Evolutionary conservation across 495 filamentous ascomycete species (phyloP).

Genomic region (Copromyces sp.): DNA sequence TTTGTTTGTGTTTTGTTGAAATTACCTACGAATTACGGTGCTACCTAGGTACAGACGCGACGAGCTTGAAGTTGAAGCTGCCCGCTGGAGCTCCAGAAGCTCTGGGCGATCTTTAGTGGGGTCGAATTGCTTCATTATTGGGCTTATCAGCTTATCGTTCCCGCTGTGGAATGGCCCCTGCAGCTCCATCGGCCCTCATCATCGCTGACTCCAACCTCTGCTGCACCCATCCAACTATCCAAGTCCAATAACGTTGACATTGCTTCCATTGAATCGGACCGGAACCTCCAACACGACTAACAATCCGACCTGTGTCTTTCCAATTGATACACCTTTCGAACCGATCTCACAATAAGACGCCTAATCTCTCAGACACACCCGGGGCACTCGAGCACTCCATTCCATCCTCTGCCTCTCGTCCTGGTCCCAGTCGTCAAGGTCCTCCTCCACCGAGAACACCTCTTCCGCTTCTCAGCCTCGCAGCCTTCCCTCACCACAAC

Average conservation of each 20-base stretch:
- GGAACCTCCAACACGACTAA: background rate
- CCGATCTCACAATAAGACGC: background rate
- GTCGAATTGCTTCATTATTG: background rate
- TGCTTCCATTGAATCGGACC: background rate
- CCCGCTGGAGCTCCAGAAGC: background rate
- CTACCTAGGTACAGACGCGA: background rate
- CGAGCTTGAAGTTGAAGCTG: constrained; percentile 6
- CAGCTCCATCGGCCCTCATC: background rate
- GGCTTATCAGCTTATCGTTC: constrained; percentile 13
- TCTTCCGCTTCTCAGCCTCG: background rate
- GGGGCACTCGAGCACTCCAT: background rate
- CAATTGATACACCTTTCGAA: background rate
- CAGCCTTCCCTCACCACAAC: background rate
- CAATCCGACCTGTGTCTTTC: background rate
- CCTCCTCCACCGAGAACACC: background rate
- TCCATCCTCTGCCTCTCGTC: background rate
- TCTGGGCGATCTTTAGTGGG: constrained; percentile 13
- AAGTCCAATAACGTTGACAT: background rate
- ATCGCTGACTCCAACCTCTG: background rate
- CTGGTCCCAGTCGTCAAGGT: background rate
- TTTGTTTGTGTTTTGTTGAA: background rate
- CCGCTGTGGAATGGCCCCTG: background rate
- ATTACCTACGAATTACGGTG: constrained; percentile 1
- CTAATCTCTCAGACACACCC: background rate
- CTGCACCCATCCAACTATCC: background rate